Conservation (phyloP, 1,139 yeast genomes). For the Nadsonia commutata region DNA sequence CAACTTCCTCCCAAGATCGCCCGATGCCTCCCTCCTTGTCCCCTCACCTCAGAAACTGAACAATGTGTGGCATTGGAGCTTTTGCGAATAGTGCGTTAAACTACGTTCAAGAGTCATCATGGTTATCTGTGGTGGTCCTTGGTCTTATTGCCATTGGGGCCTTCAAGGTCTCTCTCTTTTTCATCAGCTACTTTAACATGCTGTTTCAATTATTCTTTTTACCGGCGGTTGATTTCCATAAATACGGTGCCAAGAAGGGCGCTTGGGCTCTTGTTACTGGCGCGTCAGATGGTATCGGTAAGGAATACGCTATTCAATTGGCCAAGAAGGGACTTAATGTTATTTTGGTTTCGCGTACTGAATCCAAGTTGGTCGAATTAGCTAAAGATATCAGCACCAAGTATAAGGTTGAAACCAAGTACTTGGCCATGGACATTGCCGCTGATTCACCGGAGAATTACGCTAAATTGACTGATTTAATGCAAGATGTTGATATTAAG, state of each 20-base stretch:
- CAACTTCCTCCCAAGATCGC: too few relatives aligned
- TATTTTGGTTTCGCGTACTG: conserved; percentile 72
- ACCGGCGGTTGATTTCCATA: conserved; percentile 46
- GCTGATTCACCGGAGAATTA: conserved; percentile 41
- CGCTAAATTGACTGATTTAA: conserved; percentile 29
- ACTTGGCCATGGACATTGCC: conserved; percentile 70
- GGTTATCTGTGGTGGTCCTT: conserved; percentile 8
- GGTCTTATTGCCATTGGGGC: conserved; percentile 30
- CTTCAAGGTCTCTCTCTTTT: conserved; percentile 29
- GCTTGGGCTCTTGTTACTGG: conserved; percentile 93
- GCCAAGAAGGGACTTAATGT: conserved; percentile 77
- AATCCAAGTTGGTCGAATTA: conserved; percentile 53
- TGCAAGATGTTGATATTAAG: conserved; percentile 26
- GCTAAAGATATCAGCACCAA: conserved; percentile 47
- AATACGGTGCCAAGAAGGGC: conserved; percentile 54
- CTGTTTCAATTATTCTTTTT: conserved; percentile 45
- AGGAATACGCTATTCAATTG: conserved; percentile 74
- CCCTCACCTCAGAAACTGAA: too few relatives aligned
- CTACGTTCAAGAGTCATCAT: background rate
- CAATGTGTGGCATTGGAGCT: background rate
- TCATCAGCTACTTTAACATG: conserved; percentile 30
- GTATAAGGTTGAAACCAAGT: conserved; percentile 47
- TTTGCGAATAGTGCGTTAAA: background rate
- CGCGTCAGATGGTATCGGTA: conserved; percentile 95
- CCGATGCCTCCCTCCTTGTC: too few relatives aligned